phyloP scores from a whole-genome alignment of 495 filamentous ascomycete genomes.

The Podospora sp. region DNA sequence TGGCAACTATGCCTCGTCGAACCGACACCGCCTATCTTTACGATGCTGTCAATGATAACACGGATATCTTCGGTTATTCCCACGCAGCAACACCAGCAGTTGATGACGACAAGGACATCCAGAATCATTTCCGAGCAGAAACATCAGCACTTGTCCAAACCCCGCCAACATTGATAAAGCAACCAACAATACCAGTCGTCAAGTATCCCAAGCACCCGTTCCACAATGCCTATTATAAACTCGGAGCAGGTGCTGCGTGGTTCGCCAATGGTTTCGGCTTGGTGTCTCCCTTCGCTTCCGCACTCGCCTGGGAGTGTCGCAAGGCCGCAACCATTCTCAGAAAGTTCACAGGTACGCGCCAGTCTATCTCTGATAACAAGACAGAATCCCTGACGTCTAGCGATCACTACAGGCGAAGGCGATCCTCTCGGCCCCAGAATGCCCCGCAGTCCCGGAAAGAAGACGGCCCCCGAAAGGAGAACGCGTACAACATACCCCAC shows the following conservation, averaged over 20 bases:
- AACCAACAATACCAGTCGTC: background rate
- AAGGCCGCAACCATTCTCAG: background rate
- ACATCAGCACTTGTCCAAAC: background rate
- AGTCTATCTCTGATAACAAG: background rate
- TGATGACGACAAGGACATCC: too few species aligned
- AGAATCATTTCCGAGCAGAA: too few species aligned
- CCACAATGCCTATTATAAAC: background rate
- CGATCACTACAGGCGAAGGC: background rate
- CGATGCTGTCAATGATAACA: too few species aligned
- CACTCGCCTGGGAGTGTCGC: background rate
- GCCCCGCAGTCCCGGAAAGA: background rate
- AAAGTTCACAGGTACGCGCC: background rate
- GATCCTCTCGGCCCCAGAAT: background rate
- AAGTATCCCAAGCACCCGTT: background rate
- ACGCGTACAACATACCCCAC: background rate
- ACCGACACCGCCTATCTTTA: background rate
- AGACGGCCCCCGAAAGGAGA: background rate
- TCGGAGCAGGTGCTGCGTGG: background rate
- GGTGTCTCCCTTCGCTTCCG: background rate
- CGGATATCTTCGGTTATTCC: too few species aligned
- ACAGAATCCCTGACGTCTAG: background rate
- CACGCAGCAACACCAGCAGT: too few species aligned
- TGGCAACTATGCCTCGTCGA: background rate
- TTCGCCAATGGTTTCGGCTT: background rate
- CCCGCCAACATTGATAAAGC: background rate